These are phyloP conservation scores for Remersonia thermophila DNA, from an alignment of 2,329 filamentous ascomycete species.

Conservation along the genomic window DNA sequence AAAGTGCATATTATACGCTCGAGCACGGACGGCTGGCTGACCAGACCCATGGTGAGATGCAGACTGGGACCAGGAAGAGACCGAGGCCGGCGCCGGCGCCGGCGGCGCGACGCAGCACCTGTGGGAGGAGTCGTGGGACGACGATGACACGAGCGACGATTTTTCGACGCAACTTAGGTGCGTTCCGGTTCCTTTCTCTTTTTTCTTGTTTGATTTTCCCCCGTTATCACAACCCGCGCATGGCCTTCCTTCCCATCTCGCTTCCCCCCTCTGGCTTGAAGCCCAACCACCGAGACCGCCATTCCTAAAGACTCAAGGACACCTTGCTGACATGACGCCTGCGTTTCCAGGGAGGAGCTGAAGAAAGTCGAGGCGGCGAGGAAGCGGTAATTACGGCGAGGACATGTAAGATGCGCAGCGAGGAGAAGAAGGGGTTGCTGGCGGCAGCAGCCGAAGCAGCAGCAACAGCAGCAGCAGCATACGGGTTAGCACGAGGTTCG, in stretches of 20 bases:
- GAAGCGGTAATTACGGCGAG: constrained; percentile 34
- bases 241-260: too few relatives aligned
- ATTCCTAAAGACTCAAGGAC: background rate
- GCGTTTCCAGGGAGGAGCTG: constrained; percentile 59
- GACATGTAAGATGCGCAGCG: background rate
- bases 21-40: too few relatives aligned
- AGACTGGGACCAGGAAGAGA: constrained; percentile 93
- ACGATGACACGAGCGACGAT: constrained; percentile 93
- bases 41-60: constrained; percentile 3
- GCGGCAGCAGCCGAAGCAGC: too few relatives aligned
- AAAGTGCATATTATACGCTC: too few relatives aligned
- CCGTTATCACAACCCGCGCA: too few relatives aligned
- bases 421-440: too few relatives aligned
- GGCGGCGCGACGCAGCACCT: constrained; percentile 62
- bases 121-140: constrained; percentile 99
- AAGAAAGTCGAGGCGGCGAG: constrained; percentile 82
- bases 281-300: too few relatives aligned
- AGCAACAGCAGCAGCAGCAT: too few relatives aligned
- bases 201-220: background rate
- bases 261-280: too few relatives aligned
- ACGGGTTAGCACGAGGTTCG: too few relatives aligned
- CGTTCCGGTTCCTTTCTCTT: constrained; percentile 23
- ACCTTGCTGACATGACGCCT: constrained; percentile 5
- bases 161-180: constrained; percentile 92
- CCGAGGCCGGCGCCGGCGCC: constrained; percentile 58